phyloP scores from a whole-genome alignment of 2,329 filamentous ascomycete species.

The Cladosporium austrohemisphaericum region DNA sequence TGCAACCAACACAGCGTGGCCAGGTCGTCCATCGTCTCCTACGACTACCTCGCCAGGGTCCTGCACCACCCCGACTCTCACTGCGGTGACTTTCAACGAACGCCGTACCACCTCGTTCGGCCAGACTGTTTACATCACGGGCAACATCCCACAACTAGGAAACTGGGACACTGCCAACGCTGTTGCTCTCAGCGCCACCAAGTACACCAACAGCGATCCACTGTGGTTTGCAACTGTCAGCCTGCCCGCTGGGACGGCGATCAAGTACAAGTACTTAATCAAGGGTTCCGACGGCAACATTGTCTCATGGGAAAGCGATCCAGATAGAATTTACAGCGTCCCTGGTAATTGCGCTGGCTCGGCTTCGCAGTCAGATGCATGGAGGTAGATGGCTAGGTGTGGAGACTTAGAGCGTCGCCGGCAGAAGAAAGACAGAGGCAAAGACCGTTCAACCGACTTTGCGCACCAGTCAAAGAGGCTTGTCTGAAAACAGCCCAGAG shows the following conservation, averaged over 20 bases:
- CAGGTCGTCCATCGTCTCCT: conserved; percentile 15
- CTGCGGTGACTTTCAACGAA: conserved; percentile 59
- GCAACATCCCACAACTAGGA: conserved; percentile 56
- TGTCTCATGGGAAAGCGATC: conserved; percentile 58
- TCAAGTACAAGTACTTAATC: conserved; percentile 67
- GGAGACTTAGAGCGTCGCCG: too few species aligned
- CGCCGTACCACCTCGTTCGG: conserved; percentile 55
- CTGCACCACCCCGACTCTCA: conserved; percentile 25
- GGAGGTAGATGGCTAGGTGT: too few species aligned
- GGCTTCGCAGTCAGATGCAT: conserved; percentile 21
- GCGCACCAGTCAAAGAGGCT: too few species aligned
- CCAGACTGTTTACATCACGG: conserved; percentile 62
- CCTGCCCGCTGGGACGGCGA: conserved; percentile 50
- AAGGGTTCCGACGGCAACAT: conserved; percentile 51
- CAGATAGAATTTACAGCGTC: conserved; percentile 35
- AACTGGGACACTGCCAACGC: conserved; percentile 53
- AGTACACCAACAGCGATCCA: conserved; percentile 56
- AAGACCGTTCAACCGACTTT: too few species aligned
- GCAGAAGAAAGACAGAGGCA: too few species aligned
- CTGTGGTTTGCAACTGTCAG: conserved; percentile 57
- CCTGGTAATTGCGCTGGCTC: conserved; percentile 21
- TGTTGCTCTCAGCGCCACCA: conserved; percentile 52
- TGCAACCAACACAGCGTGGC: conserved; percentile 28
- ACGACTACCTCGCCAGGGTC: conserved; percentile 20
- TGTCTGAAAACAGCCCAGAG: too few species aligned